Conservation (phyloP, 192 early-diverging fungal genomes). For the Umbelopsis ramanniana region DNA sequence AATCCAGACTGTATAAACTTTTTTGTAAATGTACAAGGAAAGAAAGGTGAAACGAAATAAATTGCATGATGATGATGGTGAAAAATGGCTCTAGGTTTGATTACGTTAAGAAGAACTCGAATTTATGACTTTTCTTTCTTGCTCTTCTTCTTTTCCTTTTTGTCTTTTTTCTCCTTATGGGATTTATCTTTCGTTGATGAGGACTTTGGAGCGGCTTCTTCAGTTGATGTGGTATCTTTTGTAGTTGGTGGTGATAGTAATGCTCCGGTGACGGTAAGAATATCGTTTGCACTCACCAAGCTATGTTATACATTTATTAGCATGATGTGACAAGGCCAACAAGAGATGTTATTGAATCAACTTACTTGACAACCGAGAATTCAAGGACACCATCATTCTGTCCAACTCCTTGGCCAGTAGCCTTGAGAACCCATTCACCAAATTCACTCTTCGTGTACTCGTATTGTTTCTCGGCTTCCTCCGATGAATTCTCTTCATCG, state of each 20-base stretch:
- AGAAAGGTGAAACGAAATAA: background rate
- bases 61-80: background rate
- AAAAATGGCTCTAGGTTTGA: slow-evolving; percentile 3
- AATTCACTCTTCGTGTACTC: slow-evolving; percentile 40
- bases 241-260: slow-evolving; percentile 40
- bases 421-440: slow-evolving; percentile 76
- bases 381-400: slow-evolving; percentile 63
- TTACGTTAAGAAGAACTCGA: background rate
- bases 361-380: slow-evolving; percentile 75
- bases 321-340: background rate
- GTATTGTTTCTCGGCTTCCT: slow-evolving; percentile 24
- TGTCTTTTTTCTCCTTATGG: slow-evolving; percentile 33
- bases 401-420: slow-evolving; percentile 68
- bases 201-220: slow-evolving; percentile 23
- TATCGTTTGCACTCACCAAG: slow-evolving; percentile 79
- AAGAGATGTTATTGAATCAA: slow-evolving; percentile 4
- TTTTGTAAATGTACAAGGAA: slow-evolving; percentile 22
- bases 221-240: slow-evolving; percentile 21
- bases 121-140: slow-evolving; percentile 22
- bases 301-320: slow-evolving; percentile 44
- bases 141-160: slow-evolving; percentile 35
- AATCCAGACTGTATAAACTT: slow-evolving; percentile 19
- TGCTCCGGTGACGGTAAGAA: slow-evolving; percentile 82
- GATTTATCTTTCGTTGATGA: slow-evolving; percentile 22
- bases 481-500: slow-evolving; percentile 31